phyloP scores from a whole-genome alignment of 768 basidiomycete species.

The Tulasnella sp. region DNA sequence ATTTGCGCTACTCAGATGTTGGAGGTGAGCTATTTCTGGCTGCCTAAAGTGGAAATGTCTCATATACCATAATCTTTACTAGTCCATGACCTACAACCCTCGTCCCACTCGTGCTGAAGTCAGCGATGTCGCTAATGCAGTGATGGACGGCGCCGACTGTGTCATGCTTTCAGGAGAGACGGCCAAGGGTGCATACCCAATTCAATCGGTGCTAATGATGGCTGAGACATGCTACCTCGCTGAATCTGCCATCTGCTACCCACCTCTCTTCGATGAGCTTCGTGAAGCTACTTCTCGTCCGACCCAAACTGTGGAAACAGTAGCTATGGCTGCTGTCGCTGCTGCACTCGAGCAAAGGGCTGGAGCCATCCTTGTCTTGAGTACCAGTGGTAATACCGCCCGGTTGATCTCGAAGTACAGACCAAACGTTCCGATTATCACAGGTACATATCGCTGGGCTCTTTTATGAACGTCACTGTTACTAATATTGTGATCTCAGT shows the following conservation, averaged over 20 bases:
- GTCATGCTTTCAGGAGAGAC: constrained; percentile 99
- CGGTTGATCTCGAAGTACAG: constrained; percentile 94
- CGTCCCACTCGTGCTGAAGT: constrained; percentile 97
- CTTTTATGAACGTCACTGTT: no score
- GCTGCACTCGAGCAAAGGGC: constrained; percentile 93
- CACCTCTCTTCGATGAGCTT: constrained; percentile 84
- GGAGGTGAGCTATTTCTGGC: constrained; percentile 44
- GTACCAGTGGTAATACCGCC: constrained; percentile 92
- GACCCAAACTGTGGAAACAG: constrained; percentile 88
- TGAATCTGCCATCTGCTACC: constrained; percentile 90
- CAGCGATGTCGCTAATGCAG: constrained; percentile 98
- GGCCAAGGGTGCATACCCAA: constrained; percentile 92
- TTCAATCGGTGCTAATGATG: constrained; percentile 99
- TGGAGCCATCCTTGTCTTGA: constrained; percentile 87
- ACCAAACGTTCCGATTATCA: constrained; percentile 86
- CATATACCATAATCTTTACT: constrained; percentile 18
- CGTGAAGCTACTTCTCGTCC: constrained; percentile 67
- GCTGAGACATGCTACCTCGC: constrained; percentile 97
- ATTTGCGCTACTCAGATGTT: constrained; percentile 99
- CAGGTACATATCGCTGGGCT: constrained; percentile 43
- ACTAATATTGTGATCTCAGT: constrained; percentile 36
- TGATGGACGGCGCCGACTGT: constrained; percentile 96
- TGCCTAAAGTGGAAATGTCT: neutral
- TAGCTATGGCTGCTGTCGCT: constrained; percentile 90
- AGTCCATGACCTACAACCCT: constrained; percentile 99